These are phyloP conservation scores for Cinnamomum chago DNA, from an alignment of 164 flowering plant genomes.

Conservation along the genomic window DNA sequence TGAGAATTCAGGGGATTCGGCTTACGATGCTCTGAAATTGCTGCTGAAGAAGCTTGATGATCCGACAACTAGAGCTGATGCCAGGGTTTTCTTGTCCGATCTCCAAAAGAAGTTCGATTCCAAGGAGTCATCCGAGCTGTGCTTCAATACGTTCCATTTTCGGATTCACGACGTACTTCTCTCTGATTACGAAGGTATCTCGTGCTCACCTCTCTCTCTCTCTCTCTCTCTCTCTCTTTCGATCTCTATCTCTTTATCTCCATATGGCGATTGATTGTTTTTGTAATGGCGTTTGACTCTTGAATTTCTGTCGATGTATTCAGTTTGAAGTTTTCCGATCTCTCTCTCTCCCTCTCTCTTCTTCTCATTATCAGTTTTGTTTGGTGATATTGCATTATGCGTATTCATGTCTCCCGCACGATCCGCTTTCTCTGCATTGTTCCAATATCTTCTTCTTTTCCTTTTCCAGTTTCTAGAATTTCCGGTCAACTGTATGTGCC, in stretches of 20 bases:
- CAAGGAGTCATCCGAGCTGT: constrained; percentile 35
- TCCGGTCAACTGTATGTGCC: not conserved
- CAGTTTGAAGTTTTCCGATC: too few relatives aligned
- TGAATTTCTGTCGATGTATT: not conserved
- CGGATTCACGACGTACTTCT: constrained; percentile 69
- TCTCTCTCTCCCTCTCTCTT: too few relatives aligned
- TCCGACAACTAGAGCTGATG: constrained; percentile 53
- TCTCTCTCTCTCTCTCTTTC: not conserved
- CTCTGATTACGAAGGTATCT: constrained; percentile 54
- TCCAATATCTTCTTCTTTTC: not conserved
- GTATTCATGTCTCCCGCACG: not conserved
- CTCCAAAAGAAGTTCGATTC: constrained; percentile 56
- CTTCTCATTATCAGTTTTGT: too few relatives aligned
- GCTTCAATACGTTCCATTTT: constrained; percentile 67
- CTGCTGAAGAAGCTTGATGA: constrained; percentile 76
- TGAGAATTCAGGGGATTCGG: constrained; percentile 73
- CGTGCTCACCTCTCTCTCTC: not conserved
- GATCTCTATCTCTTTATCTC: too few relatives aligned
- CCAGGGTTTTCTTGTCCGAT: constrained; percentile 68
- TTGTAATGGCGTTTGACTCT: not conserved
- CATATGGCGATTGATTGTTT: too few relatives aligned
- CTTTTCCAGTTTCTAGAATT: not conserved
- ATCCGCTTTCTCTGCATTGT: not conserved
- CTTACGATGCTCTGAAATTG: constrained; percentile 65
- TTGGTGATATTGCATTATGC: not conserved